Evolutionary conservation across 805 yeast genomes (phyloP), one percentile per base, ranked within the genome.

Genomic region (Scheffersomyces amazonensis): DNA sequence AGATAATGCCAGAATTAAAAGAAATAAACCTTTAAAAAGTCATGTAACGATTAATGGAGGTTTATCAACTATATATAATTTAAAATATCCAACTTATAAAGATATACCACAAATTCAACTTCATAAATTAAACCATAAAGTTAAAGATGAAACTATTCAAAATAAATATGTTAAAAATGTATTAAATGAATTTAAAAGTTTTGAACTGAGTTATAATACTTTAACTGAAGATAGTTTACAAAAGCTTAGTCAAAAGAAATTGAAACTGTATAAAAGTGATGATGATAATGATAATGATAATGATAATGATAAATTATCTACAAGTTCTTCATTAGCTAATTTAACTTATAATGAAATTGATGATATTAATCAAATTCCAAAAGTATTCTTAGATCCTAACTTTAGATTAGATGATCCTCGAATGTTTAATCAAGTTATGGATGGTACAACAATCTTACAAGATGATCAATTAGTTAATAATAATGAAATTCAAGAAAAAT

Each of bases 401-500:
- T 93, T 93, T 61, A 72, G 87, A 46, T 69, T 93, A 28, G 97
- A 93, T 50, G 88, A 93, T 55, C 96, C 96, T 5, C 72, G 96
- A 40, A 73, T 82, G 1, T 91, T 91, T 58, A 80, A 81, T 39
- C 69, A 76, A 41, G 96, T 90, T 2, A 72, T 85, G 11, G 88
- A 81, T 31, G 64, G 78, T 2, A 15, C 42, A 5, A 74, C 75
- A 15, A 64, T 78, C 16, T 41, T 66, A 5, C 56, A 68, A 15
- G 54, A 58, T 29, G 57, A 54, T 9, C 60, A 50, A 16, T 54
- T 77, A 11, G 69, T 75, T 6, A 71, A 78, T 47, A 76, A 78
- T 50, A 69, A 79, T 8, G 64, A 71, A 16, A 58, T 90, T 13
- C 96, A 84, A 52, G 95, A 88, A 31, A 81, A 79, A 53, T 65